A percentile compares a stretch with the other conserved stretches of the same genome.
Conservation (phyloP, 495 filamentous ascomycete genomes). For the Penicillium diatomitis region DNA sequence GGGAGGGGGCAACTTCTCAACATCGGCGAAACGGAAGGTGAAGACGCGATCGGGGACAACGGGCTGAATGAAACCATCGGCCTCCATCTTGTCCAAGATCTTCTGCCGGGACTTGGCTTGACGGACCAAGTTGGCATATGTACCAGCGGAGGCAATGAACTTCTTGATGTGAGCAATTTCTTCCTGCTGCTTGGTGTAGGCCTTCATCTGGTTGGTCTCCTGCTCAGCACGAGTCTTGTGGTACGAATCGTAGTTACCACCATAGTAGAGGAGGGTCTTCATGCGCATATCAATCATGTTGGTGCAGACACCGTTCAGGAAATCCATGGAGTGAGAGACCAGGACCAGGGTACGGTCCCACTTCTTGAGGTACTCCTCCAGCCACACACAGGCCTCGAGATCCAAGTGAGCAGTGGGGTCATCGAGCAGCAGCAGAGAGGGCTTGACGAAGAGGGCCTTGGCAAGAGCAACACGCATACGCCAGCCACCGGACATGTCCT, state of each 20-base stretch:
- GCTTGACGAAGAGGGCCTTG: constrained; percentile 98
- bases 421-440: constrained; percentile 88
- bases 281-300: constrained; percentile 97
- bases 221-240: constrained; percentile 90
- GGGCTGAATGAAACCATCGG: constrained; percentile 93
- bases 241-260: constrained; percentile 99
- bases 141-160: constrained; percentile 99
- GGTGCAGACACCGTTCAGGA: constrained; percentile 97
- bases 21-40: constrained; percentile 96
- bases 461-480: constrained; percentile 97
- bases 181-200: constrained; percentile 97
- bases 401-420: constrained; percentile 99
- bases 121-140: constrained; percentile 96
- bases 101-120: constrained; percentile 99
- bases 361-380: constrained; percentile 99
- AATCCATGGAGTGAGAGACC: constrained; percentile 96
- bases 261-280: constrained; percentile 91
- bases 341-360: constrained; percentile 97
- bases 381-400: constrained; percentile 98
- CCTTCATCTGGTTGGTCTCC: constrained; percentile 97
- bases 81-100: constrained; percentile 99
- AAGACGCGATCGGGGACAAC: constrained; percentile 82
- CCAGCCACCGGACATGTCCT: constrained; percentile 99
- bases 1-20: constrained; percentile 94
- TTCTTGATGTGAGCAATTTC: constrained; percentile 99